Base-by-base conservation (phyloP, 2,329 filamentous ascomycete genomes). In the Fusarium xyrophilum region DNA sequence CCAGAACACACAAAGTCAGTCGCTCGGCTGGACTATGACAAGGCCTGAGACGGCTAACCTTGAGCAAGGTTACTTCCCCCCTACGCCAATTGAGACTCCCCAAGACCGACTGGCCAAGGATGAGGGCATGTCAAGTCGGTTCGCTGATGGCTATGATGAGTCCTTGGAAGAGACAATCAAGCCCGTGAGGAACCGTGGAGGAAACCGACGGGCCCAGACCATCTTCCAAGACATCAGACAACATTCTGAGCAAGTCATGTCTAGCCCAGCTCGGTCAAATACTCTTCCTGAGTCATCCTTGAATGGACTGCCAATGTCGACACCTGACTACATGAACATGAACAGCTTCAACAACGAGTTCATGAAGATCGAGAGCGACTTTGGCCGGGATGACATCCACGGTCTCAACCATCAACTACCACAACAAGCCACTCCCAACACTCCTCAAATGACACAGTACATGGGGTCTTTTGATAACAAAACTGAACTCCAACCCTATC, bases 151-250 rank as follows among this genome's bases (percentile, higher is more conserved):
- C 46, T 89, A 88, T 67, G 88, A 90, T 71, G 87, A 88, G 76
- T 89, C 87, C 17, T 87, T 89, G 85, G 87, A 89, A 73, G 87
- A 89, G 76, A 89, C 88, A 1, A 82, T 90, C 71, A 89, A 89
- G 78, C 87, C 88, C 8, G 73, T 77, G 17, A 81, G 82, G 35
- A 79, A 75, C 56, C 81, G 79, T 32, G 73, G 70, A 51, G 70
- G 76, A 33, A 83, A 82, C 63, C 79, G 76, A 60, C 81, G 82
- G 39, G 77, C 82, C 36, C 82, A 83, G 64, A 84, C 81, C 33
- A 81, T 86, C 59, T 89, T 90, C 70, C 84, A 88, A 47, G 85
- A 87, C 54, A 84, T 89, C 82, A 82, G 84, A 68, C 82, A 84
- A 68, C 84, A 86, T 60, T 81, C 85, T 21, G 86, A 89, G 74